These are phyloP conservation scores for Paramecium octaurelia DNA, from an alignment of 73 alveolate species.

Conservation along the genomic window DNA sequence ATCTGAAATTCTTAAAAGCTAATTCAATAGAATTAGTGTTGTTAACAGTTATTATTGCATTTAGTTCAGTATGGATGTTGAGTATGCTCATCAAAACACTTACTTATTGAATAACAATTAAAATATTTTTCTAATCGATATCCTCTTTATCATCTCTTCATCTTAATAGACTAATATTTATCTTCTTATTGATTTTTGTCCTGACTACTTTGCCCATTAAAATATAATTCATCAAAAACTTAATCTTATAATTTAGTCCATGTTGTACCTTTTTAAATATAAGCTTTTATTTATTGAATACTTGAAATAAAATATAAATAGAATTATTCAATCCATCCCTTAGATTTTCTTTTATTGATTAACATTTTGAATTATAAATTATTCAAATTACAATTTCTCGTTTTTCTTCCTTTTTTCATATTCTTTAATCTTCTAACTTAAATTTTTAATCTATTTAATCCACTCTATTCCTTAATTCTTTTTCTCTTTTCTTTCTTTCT, in stretches of 20 bases:
- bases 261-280: not conserved
- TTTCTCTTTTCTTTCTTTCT: too few relatives aligned
- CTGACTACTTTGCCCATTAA: not conserved
- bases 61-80: not conserved
- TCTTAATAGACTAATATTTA: not conserved
- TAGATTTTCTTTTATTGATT: too few relatives aligned
- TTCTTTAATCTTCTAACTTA: not conserved
- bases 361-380: not conserved
- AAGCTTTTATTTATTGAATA: not conserved
- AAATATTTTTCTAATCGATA: too few relatives aligned
- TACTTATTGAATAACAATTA: not conserved
- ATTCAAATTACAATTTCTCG: not conserved
- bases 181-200: too few relatives aligned
- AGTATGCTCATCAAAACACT: conserved; percentile 1
- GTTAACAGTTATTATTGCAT: not conserved
- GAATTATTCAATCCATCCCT: too few relatives aligned
- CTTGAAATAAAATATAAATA: too few relatives aligned
- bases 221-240: not conserved
- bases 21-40: not conserved
- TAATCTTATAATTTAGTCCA: not conserved
- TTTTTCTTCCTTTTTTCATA: not conserved
- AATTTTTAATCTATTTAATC: not conserved
- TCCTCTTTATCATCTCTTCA: conserved; percentile 8
- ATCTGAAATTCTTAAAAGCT: conserved; percentile 17
- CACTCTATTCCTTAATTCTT: not conserved